Base-by-base conservation (phyloP, 306 rosid species). In the Dicorynia guianensis region DNA sequence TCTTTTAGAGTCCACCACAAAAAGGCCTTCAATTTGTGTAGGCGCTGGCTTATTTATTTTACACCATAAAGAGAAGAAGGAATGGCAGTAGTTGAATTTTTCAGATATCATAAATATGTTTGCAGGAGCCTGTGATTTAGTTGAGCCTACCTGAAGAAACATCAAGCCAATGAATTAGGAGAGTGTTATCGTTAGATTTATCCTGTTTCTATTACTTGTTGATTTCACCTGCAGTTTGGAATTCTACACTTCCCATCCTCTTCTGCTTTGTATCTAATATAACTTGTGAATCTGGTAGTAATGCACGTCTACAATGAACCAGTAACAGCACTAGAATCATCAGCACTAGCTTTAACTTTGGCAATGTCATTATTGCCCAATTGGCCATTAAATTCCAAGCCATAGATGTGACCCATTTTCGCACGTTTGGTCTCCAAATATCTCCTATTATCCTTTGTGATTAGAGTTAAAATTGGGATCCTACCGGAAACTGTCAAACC, bases 371-470 rank as follows among this genome's bases (percentile, higher is more conserved):
- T 33, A 75, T 50, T 42, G 66, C 66, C 80, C 48, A 88, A 79
- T 25, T 47, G 48, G 63, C 75, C 69, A 36, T 68, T 79, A 30
- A 76, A 69, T 54, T 87, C 90, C 46, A 65, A 34, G 20, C 87
- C 88, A 77, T 90, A 90, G 8, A 83, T 47, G 39, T 90, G 96
- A 2, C 98, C 95, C 98, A 93, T 88, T 84, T 90, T 93, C 35
- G 73, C 71, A 5, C 97, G 91, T 20, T 89, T 89, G 6, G 96
- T 90, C 86, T 93, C 93, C 64, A 90, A 76, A 63, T 93, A 93
- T 85, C 80, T 83, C 85, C 15, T 79, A 72, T 93, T 93, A 55
- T 90, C 98, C 66, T 78, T 87, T 14, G 98, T 93, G 54, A 93
- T 83, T n/a, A 86, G 90, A 38, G 93, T 84, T 72, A 87, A 0